Conservation (phyloP, 2,329 filamentous ascomycete species). For the Emmonsia crescens region DNA sequence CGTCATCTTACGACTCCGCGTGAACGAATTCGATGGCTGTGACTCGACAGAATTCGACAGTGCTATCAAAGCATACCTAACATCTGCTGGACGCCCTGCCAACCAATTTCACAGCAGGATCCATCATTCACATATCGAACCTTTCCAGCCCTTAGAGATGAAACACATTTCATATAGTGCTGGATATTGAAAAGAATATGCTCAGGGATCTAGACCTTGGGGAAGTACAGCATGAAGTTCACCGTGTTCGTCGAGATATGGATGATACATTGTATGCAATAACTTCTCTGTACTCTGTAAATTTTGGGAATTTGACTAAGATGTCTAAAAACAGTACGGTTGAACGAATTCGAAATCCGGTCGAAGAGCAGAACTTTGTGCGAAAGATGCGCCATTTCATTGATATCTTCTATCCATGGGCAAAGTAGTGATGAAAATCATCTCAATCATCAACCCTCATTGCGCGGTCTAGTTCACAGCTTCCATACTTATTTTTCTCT, state of each 20-base stretch:
- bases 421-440: conserved; percentile 6
- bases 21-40: conserved; percentile 3
- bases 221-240: conserved; percentile 7
- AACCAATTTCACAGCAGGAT: conserved; percentile 5
- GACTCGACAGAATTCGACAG: conserved; percentile 4
- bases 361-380: conserved; percentile 9
- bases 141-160: conserved; percentile 5
- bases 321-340: conserved; percentile 5
- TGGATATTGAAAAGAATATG: conserved; percentile 8
- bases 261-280: conserved; percentile 7
- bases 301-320: background rate
- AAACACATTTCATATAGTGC: conserved; percentile 9
- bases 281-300: too few species aligned
- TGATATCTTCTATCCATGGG: conserved; percentile 6
- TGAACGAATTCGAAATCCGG: conserved; percentile 2
- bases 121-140: conserved; percentile 8
- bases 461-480: too few species aligned
- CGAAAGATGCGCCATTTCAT: conserved; percentile 6
- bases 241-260: conserved; percentile 5
- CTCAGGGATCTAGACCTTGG: conserved; percentile 5
- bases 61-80: conserved; percentile 6
- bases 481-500: too few species aligned
- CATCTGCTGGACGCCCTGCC: conserved; percentile 4
- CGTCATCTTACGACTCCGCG: conserved; percentile 4
- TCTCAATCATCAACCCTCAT: too few species aligned